Conservation (phyloP, 306 rosid genomes). For the Corylus heterophylla region DNA sequence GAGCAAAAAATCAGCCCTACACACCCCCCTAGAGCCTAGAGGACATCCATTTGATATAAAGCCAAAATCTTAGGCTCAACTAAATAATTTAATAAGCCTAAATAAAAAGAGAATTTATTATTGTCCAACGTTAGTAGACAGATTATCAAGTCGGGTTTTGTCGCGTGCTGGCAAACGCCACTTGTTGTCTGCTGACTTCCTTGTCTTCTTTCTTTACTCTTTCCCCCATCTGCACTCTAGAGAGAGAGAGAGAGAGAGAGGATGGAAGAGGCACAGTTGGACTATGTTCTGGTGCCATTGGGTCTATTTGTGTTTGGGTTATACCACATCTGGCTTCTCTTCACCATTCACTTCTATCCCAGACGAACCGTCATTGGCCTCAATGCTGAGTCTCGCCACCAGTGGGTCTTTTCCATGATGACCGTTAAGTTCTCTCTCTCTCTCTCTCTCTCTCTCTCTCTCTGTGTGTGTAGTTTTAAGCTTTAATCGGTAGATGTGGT, state of each 20-base stretch:
- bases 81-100: no score
- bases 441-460: conserved; percentile 4
- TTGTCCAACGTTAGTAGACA: no score
- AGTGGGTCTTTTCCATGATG: conserved; percentile 80
- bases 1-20: no score
- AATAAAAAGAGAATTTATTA: no score
- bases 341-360: conserved; percentile 44
- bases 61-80: no score
- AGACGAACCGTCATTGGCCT: conserved; percentile 72
- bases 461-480: not conserved
- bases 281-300: conserved; percentile 56
- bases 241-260: not conserved
- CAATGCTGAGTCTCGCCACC: conserved; percentile 71
- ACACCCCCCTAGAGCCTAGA: no score
- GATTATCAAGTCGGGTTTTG: no score
- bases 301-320: conserved; percentile 55
- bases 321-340: conserved; percentile 69
- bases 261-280: conserved; percentile 58
- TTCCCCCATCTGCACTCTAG: not conserved
- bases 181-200: not conserved
- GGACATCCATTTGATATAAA: no score
- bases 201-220: not conserved
- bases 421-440: conserved; percentile 48
- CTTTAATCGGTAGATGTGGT: not conserved
- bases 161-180: not conserved